Evolutionary conservation across 2,329 filamentous ascomycete genomes (phyloP), one percentile per base, ranked within the genome.

Genomic region (Pseudogymnoascus sp.): DNA sequence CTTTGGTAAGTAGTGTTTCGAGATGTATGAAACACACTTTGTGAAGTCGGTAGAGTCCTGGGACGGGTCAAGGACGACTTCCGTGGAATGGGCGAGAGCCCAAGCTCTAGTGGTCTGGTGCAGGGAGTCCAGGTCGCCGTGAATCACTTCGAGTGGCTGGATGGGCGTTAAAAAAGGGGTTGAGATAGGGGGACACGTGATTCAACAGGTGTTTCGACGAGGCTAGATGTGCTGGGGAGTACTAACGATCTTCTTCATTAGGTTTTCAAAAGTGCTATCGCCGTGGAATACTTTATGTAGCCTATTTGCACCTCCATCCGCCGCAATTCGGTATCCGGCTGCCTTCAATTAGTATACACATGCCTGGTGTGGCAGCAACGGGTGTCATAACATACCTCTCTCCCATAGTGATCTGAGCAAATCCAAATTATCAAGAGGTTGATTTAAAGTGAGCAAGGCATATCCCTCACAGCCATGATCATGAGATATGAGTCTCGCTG

Each of bases 51-150:
- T 96, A 18, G 87, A 89, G 69, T 95, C 84, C 75, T 97, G 91
- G 72, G 95, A 90, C n/a, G 80, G 73, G 66, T 93, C 86, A 69
- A 85, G 78, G 67, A 91, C 80, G 62, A 97, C 79, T 11, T 79
- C 71, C 1, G 91, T 82, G 28, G 79, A 74, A 73, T 74, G 18
- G 62, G 71, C 14, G 72, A 74, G 61, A 21, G 79, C 76, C 35
- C 82, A 78, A n/a, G 80, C 70, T 61, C 80, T 80, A 10, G 89
- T 82, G 11, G 83, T 76, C 8, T 84, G 78, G 2, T 77, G 77
- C 16, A 97, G 78, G 3, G 93, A 97, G 77, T 99, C 94, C 8
- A 99, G 82, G 73, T 99, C 94, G 56, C 94, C 94, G 68, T 96
- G 86, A 65, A 99, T 92, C 62, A 83, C 79, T 71, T 90, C 79